A percentile compares a stretch with the other conserved stretches of the same genome.
phyloP scores from a whole-genome alignment of 768 basidiomycete species.

The Kwoniella pini region DNA sequence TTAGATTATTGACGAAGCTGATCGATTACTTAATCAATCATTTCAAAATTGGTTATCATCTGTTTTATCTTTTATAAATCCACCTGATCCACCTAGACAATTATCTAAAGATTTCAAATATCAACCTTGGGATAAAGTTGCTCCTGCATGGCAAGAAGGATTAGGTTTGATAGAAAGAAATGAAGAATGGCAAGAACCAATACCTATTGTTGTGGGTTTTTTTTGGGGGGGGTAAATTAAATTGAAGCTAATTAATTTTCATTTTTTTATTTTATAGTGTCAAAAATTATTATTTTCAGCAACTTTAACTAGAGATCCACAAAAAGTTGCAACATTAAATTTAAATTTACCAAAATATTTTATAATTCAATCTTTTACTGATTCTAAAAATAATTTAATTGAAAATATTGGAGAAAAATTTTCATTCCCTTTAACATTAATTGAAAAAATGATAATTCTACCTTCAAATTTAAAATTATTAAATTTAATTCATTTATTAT shows the following conservation, averaged over 20 bases:
- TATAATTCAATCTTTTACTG: constrained; percentile 65
- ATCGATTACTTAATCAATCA: constrained; percentile 88
- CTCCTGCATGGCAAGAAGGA: constrained; percentile 43
- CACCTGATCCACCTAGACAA: constrained; percentile 43
- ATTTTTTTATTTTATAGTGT: constrained; percentile 58
- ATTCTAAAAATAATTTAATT: constrained; percentile 9
- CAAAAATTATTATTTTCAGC: constrained; percentile 97
- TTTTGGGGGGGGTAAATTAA: too few relatives aligned
- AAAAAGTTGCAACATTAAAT: constrained; percentile 81
- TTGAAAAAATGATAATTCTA: constrained; percentile 88
- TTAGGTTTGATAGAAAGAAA: constrained; percentile 31
- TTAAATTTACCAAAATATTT: constrained; percentile 82
- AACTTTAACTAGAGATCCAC: constrained; percentile 89
- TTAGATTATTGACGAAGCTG: constrained; percentile 96
- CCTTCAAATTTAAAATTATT: constrained; percentile 81
- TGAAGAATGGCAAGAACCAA: constrained; percentile 32
- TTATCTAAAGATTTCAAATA: constrained; percentile 13
- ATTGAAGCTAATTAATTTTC: not conserved
- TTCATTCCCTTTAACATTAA: constrained; percentile 73
- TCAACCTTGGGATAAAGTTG: constrained; percentile 38
- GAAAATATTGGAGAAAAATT: constrained; percentile 52
- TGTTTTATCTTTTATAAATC: constrained; percentile 72
- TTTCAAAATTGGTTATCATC: constrained; percentile 93
- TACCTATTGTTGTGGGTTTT: constrained; percentile 28
- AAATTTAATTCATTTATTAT: constrained; percentile 81